Evolutionary conservation across 176 grass and related monocot species (phyloP).

Genomic region (Carex scoparia): DNA sequence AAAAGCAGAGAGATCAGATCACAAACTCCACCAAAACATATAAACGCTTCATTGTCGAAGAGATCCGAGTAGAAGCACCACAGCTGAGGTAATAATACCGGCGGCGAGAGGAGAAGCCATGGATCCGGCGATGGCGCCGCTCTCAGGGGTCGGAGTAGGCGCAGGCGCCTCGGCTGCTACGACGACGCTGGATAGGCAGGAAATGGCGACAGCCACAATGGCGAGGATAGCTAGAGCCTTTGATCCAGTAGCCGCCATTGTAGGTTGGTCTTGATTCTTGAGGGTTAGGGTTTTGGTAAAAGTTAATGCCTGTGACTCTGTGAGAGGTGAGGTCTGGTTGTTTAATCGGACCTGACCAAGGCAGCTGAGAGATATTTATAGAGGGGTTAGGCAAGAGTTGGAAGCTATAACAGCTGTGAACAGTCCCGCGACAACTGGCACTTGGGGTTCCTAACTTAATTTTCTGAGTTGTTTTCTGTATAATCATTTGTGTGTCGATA

Average conservation of each 20-base stretch:
- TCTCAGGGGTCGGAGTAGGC: conserved; percentile 28
- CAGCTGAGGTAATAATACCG: conserved; percentile 41
- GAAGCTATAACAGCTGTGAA: conserved; percentile 18
- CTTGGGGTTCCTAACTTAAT: background rate
- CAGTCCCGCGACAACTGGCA: conserved; percentile 22
- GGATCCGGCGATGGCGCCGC: conserved; percentile 26
- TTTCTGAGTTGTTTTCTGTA: background rate
- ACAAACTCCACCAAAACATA: background rate
- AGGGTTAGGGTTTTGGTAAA: conserved; percentile 14
- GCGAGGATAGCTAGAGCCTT: conserved; percentile 37
- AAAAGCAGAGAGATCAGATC: conserved; percentile 36
- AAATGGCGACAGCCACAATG: conserved; percentile 22
- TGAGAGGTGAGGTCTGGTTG: background rate
- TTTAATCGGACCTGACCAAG: background rate
- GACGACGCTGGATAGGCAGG: conserved; percentile 22
- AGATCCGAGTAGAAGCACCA: conserved; percentile 43
- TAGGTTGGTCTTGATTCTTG: background rate
- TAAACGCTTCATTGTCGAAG: conserved; percentile 37
- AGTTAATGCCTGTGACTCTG: background rate
- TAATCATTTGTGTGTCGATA: background rate
- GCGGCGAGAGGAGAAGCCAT: conserved; percentile 27
- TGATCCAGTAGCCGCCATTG: conserved; percentile 35
- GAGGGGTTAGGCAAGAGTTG: background rate
- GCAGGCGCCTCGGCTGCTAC: conserved; percentile 39
- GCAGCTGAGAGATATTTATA: conserved; percentile 7